Conservation (phyloP, 768 basidiomycete species). For the Boletus bicolor region DNA sequence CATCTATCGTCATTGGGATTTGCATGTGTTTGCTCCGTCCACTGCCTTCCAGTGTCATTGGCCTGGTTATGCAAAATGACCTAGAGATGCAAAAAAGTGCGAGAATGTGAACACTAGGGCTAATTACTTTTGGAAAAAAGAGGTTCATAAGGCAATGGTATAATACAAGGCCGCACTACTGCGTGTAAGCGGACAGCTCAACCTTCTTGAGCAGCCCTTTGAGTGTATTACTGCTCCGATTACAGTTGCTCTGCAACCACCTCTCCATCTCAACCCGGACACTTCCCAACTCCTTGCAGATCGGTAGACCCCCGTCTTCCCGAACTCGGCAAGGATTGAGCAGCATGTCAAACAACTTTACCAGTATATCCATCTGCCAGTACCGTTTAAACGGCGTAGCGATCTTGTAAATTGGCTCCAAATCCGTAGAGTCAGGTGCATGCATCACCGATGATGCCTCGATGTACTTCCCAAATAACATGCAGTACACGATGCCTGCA, state of each 20-base stretch:
- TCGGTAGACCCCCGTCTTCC: constrained; percentile 60
- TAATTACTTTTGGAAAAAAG: no score
- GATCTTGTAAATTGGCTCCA: constrained; percentile 53
- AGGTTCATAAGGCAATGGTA: no score
- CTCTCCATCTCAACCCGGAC: constrained; percentile 80
- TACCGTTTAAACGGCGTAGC: constrained; percentile 85
- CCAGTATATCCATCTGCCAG: constrained; percentile 92
- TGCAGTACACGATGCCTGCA: constrained; percentile 89
- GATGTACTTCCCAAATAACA: constrained; percentile 97
- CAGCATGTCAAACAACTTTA: constrained; percentile 73
- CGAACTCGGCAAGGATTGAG: constrained; percentile 75
- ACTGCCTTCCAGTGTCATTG: not conserved
- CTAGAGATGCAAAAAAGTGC: no score
- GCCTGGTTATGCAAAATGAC: no score
- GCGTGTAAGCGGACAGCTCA: constrained; percentile 47
- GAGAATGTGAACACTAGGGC: no score
- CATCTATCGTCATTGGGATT: constrained; percentile 18
- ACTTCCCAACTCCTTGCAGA: constrained; percentile 61
- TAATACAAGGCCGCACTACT: constrained; percentile 8
- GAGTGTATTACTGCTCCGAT: constrained; percentile 75
- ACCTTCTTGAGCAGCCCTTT: constrained; percentile 84
- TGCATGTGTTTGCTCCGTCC: constrained; percentile 13
- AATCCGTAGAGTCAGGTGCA: constrained; percentile 32
- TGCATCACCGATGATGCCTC: constrained; percentile 57
- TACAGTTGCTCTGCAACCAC: constrained; percentile 86